These are phyloP conservation scores for Porpolomopsis calyptriformis DNA, from an alignment of 768 basidiomycete species.

Conservation along the genomic window DNA sequence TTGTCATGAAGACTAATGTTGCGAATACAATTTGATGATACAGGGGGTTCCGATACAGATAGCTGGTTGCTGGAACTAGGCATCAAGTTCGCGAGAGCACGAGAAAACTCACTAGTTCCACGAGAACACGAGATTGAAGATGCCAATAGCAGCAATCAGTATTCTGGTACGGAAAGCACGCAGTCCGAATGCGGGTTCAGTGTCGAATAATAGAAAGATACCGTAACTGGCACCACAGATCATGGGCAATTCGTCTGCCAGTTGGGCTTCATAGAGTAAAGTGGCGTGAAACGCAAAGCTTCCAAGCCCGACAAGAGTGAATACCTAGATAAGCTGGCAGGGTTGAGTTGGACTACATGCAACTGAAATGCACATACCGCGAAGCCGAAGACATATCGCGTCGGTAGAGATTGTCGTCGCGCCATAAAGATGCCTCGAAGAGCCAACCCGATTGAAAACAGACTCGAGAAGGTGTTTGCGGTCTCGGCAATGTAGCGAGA, in stretches of 20 bases:
- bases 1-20: constrained; percentile 37
- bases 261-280: constrained; percentile 62
- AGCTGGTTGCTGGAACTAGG: constrained; percentile 27
- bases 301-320: constrained; percentile 65
- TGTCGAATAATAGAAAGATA: constrained; percentile 51
- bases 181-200: constrained; percentile 36
- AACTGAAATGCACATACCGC: constrained; percentile 20
- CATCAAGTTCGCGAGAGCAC: not conserved
- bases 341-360: not conserved
- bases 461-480: constrained; percentile 63
- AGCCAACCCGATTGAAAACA: constrained; percentile 47
- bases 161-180: constrained; percentile 26
- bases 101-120: constrained; percentile 57
- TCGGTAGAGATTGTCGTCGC: constrained; percentile 26
- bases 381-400: constrained; percentile 33
- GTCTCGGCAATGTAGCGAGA: constrained; percentile 70
- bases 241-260: constrained; percentile 80
- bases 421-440: constrained; percentile 35
- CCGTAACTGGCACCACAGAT: constrained; percentile 58
- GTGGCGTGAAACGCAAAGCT: constrained; percentile 75
- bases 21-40: constrained; percentile 76
- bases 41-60: constrained; percentile 59
- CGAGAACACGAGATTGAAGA: constrained; percentile 54
- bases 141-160: constrained; percentile 27
- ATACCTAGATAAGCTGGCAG: constrained; percentile 32